Evolutionary conservation across 2,329 filamentous ascomycete species (phyloP).

Genomic region (Cercospora zeina): DNA sequence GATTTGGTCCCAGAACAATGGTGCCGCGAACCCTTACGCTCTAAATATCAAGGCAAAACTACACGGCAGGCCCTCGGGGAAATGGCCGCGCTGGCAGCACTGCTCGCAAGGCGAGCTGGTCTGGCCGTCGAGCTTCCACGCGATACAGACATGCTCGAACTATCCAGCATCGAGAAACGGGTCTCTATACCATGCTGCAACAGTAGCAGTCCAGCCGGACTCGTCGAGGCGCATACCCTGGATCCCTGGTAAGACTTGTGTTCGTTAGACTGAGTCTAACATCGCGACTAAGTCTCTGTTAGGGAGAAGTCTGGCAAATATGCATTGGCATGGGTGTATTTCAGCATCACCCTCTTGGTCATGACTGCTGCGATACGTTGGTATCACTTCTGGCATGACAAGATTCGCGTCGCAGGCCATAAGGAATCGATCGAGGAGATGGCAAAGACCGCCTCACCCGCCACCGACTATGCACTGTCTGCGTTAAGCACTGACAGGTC

Average conservation of each 20-base stretch:
- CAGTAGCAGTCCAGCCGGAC: constrained; percentile 55
- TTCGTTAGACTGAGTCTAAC: not conserved
- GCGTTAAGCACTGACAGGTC: constrained; percentile 62
- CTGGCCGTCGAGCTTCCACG: constrained; percentile 29
- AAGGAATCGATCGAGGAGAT: constrained; percentile 75
- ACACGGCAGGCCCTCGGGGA: not conserved
- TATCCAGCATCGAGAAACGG: constrained; percentile 42
- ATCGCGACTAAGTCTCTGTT: not conserved
- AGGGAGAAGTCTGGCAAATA: constrained; percentile 74
- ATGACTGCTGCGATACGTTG: constrained; percentile 68
- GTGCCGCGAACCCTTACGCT: not conserved
- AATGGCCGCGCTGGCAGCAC: constrained; percentile 37
- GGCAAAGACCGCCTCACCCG: constrained; percentile 57
- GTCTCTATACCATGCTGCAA: constrained; percentile 59
- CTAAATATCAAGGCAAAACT: not conserved
- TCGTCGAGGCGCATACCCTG: constrained; percentile 57
- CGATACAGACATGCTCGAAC: constrained; percentile 13
- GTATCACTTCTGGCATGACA: constrained; percentile 91
- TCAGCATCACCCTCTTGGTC: constrained; percentile 70
- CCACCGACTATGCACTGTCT: constrained; percentile 62
- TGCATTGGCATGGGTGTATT: constrained; percentile 83
- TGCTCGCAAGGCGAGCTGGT: constrained; percentile 35
- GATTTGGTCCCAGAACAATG: not conserved
- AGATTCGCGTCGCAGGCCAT: constrained; percentile 83
- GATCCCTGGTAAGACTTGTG: constrained; percentile 66